Base-by-base conservation (phyloP, 2,329 filamentous ascomycete genomes). In the Cordyceps militaris region DNA sequence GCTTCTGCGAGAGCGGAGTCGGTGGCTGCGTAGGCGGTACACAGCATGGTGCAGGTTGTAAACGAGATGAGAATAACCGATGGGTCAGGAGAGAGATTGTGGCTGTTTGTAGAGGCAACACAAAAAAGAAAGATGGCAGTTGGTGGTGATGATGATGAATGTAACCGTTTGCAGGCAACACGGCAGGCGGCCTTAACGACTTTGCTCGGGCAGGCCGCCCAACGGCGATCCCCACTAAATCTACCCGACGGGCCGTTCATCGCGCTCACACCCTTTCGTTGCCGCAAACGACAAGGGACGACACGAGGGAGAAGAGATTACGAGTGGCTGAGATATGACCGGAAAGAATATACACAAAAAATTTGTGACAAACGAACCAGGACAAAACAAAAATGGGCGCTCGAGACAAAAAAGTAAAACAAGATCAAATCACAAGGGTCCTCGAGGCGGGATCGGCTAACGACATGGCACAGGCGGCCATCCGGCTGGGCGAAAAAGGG, bases 221-320 rank as follows among this genome's bases (percentile, higher is more conserved):
- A 43, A 53, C 38, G 38, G 50, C 50, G 26, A 42, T 30, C 40
- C 51, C 51, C 51, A 55, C 51, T 21, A 19, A 43, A 55, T 55
- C 51, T 55, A 55, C 40, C 51, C 51, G 51, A 36, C 51, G 51
- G 51, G 28, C 51, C 51, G 51, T 55, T 36, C 14, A 28, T 46
- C 40, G 51, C 51, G 36, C 51, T 46, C 40, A 26, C 51, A 46
- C 21, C 40, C 23, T 16, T 14, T 19, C 19, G 21, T 16, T 7
- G 19, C 30, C 5, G 10, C 19, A 30, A 49, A 28, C 30, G 43
- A 49, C 34, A 28, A 51, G 48, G 34, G 48, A 51, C 23, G 48
- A 32, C 36, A 43, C 11, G 19, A 53, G 24, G 28, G 38, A n/a
- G 11, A 34, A 32, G 38, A 32, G 19, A 44, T 43, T 16, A 23